Base-by-base conservation (phyloP, 106 monocot genomes). In the Dendrobium catenatum region DNA sequence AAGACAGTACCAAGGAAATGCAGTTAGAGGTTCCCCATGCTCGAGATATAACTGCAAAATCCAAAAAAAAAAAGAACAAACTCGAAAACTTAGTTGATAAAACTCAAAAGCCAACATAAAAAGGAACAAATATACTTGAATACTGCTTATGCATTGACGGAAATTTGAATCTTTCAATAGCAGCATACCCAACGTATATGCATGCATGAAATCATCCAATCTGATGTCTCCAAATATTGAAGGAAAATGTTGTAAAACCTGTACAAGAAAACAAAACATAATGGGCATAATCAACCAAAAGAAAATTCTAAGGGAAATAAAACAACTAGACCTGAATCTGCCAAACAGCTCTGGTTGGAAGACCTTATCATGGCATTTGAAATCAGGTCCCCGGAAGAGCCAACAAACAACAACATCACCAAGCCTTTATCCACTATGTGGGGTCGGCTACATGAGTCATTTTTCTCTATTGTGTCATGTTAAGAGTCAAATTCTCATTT, bases 11-110 rank as follows among this genome's bases (percentile, higher is more conserved):
- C 96, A 96, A 82, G 37, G 91, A 89, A 82, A 91, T 80, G 29
- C 96, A 91, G 58, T 86, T 87, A 18, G 84, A 81, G 42, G 91
- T 91, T 75, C 83, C 79, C 96, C 96, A 96, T 78, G 96, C 93
- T 81, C 96, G 89, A 83, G 96, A 96, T 75, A 86, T 83, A 89
- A 93, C 96, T 96, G 91, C 10, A 80, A 87, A 79, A 70, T 19
- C 64, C 24, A 64, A 64, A 64, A 51, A 18, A 67, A 68, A 27
- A 70, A 76, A 76, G 47, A 42, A 31, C 9, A 84, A 27, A 78
- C 67, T 18, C 48, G 41, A 4, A 15, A 17, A 55, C 55, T 55
- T 55, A 15, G 55, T 55, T 10, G 17, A 2, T 17, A 55, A 10
- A 64, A 5, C 64, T 64, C 64, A 64, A 9, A 64, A 64, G 64